A percentile compares a stretch with the other conserved stretches of the same genome.
phyloP scores from a whole-genome alignment of 371 early-diverging fungal genomes.

The Smittium mucronatum region DNA sequence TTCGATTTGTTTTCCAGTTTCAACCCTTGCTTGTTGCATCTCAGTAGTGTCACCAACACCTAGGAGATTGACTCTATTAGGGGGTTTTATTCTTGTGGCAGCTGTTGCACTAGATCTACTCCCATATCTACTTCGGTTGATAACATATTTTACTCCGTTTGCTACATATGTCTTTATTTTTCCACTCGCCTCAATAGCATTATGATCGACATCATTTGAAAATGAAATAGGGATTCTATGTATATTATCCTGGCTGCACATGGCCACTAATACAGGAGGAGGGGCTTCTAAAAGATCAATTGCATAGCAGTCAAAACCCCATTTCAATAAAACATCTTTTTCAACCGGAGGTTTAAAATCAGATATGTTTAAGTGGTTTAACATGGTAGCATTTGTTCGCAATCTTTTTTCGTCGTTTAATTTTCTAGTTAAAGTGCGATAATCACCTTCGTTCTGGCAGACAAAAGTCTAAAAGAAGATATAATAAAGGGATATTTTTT shows the following conservation, averaged over 20 bases:
- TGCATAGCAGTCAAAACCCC: constrained; percentile 61
- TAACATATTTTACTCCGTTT: constrained; percentile 35
- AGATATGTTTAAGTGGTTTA: constrained; percentile 17
- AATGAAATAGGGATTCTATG: constrained; percentile 47
- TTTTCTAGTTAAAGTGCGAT: constrained; percentile 44
- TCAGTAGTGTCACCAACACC: constrained; percentile 34
- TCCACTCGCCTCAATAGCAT: constrained; percentile 25
- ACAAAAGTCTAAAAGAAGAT: constrained; percentile 51
- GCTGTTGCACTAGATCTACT: constrained; percentile 25
- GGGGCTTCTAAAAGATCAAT: constrained; percentile 68
- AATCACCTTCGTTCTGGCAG: constrained; percentile 62
- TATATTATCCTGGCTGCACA: constrained; percentile 45
- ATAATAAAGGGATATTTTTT: no score
- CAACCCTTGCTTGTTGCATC: constrained; percentile 20
- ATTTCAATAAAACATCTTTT: constrained; percentile 26
- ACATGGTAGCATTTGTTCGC: constrained; percentile 44
- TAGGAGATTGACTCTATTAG: constrained; percentile 16
- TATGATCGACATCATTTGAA: constrained; percentile 28
- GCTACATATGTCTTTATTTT: constrained; percentile 37
- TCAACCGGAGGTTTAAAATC: constrained; percentile 35
- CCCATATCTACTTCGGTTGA: constrained; percentile 40
- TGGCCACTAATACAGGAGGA: constrained; percentile 41
- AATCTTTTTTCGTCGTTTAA: constrained; percentile 42
- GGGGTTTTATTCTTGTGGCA: constrained; percentile 23
- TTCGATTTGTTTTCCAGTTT: constrained; percentile 33